Base-by-base conservation (phyloP, 352 stramenopile genomes). In the Lagenidium giganteum region DNA sequence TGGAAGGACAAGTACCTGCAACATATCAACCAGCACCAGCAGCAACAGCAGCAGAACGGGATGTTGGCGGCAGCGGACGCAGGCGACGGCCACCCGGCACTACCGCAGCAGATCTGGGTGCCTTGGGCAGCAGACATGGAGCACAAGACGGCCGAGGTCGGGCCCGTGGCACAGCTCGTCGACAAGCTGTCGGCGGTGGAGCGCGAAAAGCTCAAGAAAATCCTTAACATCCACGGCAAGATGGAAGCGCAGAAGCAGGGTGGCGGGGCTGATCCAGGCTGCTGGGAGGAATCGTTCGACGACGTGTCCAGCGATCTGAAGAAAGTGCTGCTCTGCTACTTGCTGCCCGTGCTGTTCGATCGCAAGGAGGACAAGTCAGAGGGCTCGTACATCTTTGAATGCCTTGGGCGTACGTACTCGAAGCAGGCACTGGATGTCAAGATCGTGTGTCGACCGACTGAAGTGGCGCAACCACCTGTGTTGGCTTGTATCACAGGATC, bases 1-100 rank as follows among this genome's bases (percentile, higher is more conserved):
- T 87, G 75, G 75, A 87, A 87, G 38, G 72, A 85, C 60, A 64
- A 66, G 4, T 87, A 68, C 51, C 39, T 82, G 30, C 65, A 86
- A 57, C 65, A 80, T 43, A 42, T 69, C 28, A 56, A 66, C 42
- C 39, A 30, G 21, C 36, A 21, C 21, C 31, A 24, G 38, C 18
- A 37, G 24, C 20, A 5, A 17, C 17, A 44, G 16, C 14, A 36
- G 17, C 17, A n/a, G 11, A 44, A 23, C n/a, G 13, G 25, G 1
- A 23, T 24, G n/a, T 14, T 20, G 4, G 3, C 16, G 2, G 5
- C 27, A 3, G 27, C 27, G 9, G n/a, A 12, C 16, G 17, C 38
- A 22, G 32, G 8, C 16, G 20, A 18, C 32, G 20, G 32, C 2
- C 12, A 12, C 12, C 14, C n/a, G 13, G 11, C 22, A 28, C 25